These are phyloP conservation scores for Microbotryum scabiosae DNA, from an alignment of 1,284 basidiomycete species.

Conservation along the genomic window DNA sequence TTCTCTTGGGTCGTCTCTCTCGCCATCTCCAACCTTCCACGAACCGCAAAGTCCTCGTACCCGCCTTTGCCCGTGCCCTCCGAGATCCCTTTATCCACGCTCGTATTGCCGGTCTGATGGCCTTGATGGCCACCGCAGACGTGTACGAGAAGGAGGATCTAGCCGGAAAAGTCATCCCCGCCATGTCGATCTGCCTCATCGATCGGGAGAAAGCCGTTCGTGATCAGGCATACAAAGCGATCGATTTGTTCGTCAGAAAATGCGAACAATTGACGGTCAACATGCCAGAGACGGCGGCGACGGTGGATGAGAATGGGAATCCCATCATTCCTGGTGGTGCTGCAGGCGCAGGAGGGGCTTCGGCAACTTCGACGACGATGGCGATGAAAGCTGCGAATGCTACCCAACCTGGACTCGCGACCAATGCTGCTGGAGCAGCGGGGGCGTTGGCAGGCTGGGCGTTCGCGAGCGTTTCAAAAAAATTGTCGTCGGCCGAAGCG, in stretches of 20 bases:
- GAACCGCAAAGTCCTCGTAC: slow-evolving; percentile 88
- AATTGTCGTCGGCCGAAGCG: slow-evolving; percentile 45
- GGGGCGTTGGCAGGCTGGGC: slow-evolving; percentile 89
- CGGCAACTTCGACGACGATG: neutral
- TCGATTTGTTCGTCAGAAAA: slow-evolving; percentile 73
- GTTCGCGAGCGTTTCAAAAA: slow-evolving; percentile 73
- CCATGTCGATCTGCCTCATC: slow-evolving; percentile 65
- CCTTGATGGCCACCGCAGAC: slow-evolving; percentile 88
- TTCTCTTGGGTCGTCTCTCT: slow-evolving; percentile 83
- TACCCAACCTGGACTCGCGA: slow-evolving; percentile 55
- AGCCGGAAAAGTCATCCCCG: slow-evolving; percentile 80
- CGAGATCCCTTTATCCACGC: slow-evolving; percentile 90
- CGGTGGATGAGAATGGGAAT: slow-evolving; percentile 38
- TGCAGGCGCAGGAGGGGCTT: neutral
- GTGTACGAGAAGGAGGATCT: slow-evolving; percentile 81
- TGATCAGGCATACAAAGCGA: slow-evolving; percentile 87
- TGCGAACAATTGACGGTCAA: slow-evolving; percentile 67
- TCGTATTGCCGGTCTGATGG: slow-evolving; percentile 88
- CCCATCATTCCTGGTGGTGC: slow-evolving; percentile 36
- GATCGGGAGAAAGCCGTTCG: slow-evolving; percentile 77
- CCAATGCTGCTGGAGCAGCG: slow-evolving; percentile 78
- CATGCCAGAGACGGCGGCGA: slow-evolving; percentile 63
- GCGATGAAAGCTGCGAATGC: slow-evolving; percentile 19
- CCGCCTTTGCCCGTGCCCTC: slow-evolving; percentile 82
- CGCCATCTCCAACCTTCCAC: slow-evolving; percentile 78